Evolutionary conservation across 208 protist genomes (phyloP).

Genomic region (Leishmania guyanensis): DNA sequence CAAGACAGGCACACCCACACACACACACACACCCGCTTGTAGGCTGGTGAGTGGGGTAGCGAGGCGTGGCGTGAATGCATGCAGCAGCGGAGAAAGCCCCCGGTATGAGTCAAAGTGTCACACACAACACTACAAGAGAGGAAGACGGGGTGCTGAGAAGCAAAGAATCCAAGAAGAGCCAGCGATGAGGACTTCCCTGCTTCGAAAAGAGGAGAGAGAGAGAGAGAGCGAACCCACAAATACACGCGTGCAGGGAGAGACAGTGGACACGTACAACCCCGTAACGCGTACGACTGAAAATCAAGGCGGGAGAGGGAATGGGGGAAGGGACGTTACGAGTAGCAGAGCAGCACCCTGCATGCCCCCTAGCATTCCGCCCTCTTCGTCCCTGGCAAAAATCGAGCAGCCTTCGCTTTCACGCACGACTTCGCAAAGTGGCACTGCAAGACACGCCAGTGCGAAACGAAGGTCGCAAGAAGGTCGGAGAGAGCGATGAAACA

Average conservation of each 20-base stretch:
- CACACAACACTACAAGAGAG: neutral
- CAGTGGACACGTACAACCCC: too few relatives aligned
- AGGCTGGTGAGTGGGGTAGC: neutral
- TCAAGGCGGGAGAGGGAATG: too few relatives aligned
- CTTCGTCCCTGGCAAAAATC: neutral
- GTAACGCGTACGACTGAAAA: too few relatives aligned
- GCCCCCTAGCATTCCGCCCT: neutral
- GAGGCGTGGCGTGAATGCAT: neutral
- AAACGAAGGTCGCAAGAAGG: neutral
- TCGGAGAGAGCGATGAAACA: neutral
- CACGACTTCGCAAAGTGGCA: neutral
- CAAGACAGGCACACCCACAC: too few relatives aligned
- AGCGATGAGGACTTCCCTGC: neutral
- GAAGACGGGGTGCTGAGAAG: neutral
- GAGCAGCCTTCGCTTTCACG: neutral
- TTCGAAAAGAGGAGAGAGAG: too few relatives aligned
- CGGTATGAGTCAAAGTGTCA: neutral
- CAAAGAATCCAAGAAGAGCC: neutral
- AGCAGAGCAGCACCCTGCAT: too few relatives aligned
- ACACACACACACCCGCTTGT: neutral
- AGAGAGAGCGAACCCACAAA: too few relatives aligned
- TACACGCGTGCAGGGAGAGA: too few relatives aligned
- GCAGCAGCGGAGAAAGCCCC: neutral
- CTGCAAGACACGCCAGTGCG: too few relatives aligned
- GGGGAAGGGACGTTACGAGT: too few relatives aligned